Evolutionary conservation across 495 filamentous ascomycete genomes (phyloP).

Genomic region (Aspergillus coremiiformis): DNA sequence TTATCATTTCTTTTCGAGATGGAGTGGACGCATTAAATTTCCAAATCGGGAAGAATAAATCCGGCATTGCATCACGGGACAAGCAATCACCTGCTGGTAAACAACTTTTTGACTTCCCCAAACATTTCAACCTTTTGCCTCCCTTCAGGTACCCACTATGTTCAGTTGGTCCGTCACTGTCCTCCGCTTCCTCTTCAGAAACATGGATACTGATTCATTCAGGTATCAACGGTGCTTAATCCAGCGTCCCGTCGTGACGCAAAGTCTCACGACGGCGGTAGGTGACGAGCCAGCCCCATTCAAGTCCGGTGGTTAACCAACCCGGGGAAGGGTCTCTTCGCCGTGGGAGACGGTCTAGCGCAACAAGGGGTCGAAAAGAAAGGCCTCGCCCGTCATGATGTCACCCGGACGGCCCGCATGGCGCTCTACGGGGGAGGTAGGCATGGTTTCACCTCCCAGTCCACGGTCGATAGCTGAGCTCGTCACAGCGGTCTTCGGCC

Average conservation of each 20-base stretch:
- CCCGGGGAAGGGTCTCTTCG: neutral
- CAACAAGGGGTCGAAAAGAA: neutral
- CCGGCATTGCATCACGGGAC: too few species aligned
- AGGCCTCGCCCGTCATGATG: neutral
- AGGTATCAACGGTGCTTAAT: neutral
- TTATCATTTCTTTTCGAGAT: too few species aligned
- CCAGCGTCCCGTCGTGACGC: neutral
- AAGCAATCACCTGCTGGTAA: too few species aligned
- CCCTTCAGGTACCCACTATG: too few species aligned
- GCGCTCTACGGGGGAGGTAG: neutral
- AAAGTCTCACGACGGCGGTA: neutral
- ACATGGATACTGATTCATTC: neutral
- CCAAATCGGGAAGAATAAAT: too few species aligned
- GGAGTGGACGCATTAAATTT: too few species aligned
- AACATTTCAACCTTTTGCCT: too few species aligned
- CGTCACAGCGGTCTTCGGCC: neutral
- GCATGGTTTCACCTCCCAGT: neutral
- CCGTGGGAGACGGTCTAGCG: constrained; percentile 1
- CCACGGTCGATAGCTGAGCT: neutral
- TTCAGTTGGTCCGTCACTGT: neutral
- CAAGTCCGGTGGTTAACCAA: neutral
- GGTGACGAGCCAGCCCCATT: neutral
- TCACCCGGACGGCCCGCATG: neutral
- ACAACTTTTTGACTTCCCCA: too few species aligned
- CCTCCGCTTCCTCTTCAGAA: neutral